Conservation (phyloP, 345 rosid genomes). For the Salix udensis region DNA sequence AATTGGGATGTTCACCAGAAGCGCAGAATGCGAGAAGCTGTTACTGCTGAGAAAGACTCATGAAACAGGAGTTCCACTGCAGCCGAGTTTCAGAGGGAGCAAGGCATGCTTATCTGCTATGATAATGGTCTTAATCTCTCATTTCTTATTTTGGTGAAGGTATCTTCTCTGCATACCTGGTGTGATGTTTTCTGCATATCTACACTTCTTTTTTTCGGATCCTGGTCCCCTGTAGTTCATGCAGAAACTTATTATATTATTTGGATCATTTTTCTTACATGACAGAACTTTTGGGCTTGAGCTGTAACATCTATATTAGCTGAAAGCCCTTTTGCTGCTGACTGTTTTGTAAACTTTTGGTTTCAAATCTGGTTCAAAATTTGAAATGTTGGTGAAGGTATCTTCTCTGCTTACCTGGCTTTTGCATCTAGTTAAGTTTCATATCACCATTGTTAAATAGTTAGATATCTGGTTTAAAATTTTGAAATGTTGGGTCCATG, state of each 20-base stretch:
- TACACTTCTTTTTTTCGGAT: neutral
- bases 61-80: slow-evolving; percentile 20
- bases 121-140: slow-evolving; percentile 16
- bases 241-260: slow-evolving; percentile 6
- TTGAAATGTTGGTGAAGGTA: too few relatives aligned
- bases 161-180: slow-evolving; percentile 9
- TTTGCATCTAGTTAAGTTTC: neutral
- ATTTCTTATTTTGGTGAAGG: slow-evolving; percentile 5
- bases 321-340: neutral
- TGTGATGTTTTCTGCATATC: neutral
- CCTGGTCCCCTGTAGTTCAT: neutral
- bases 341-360: neutral
- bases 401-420: too few relatives aligned
- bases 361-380: neutral
- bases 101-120: neutral
- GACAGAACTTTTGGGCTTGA: neutral
- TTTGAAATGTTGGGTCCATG: neutral
- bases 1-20: slow-evolving; percentile 86
- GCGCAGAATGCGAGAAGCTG: slow-evolving; percentile 59
- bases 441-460: neutral
- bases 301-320: neutral
- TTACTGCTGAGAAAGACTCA: slow-evolving; percentile 35
- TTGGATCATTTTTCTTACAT: neutral
- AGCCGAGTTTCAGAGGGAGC: neutral
- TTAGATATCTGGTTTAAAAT: neutral